Percentiles rank a stretch among this genome's conserved stretches.
Evolutionary conservation across 257 asterid genomes (phyloP).

Genomic region (Craterostigma plantagineum): DNA sequence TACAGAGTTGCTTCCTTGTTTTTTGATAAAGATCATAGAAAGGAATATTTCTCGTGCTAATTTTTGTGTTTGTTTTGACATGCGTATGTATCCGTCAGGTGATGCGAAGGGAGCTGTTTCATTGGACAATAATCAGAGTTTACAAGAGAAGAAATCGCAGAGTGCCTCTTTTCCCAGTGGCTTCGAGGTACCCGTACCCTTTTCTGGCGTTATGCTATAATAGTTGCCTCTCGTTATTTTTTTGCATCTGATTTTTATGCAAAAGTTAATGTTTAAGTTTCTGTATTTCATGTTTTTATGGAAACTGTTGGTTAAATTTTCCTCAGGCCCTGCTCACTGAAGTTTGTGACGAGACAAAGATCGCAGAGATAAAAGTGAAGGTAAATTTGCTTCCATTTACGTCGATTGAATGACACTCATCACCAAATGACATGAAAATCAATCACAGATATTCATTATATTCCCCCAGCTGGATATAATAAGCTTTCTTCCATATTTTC

Average conservation of each 20-base stretch:
- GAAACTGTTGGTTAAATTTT: slow-evolving; percentile 6
- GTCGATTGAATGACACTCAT: background rate
- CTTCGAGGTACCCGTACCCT: slow-evolving; percentile 30
- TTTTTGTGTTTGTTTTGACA: background rate
- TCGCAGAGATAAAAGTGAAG: slow-evolving; percentile 66
- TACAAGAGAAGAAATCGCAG: slow-evolving; percentile 15
- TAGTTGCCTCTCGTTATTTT: too few species aligned
- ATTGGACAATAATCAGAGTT: slow-evolving; percentile 22
- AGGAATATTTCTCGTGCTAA: background rate
- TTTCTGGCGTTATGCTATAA: background rate
- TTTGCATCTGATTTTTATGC: too few species aligned
- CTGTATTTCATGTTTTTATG: slow-evolving; percentile 7
- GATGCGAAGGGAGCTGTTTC: slow-evolving; percentile 31
- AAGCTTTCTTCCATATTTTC: background rate
- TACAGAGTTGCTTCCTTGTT: background rate
- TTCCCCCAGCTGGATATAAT: too few species aligned
- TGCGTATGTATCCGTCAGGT: slow-evolving; percentile 11
- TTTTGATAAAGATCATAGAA: slow-evolving; percentile 2
- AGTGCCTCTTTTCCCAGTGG: slow-evolving; percentile 33
- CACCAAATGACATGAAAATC: too few species aligned
- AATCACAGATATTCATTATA: too few species aligned
- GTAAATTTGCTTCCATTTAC: slow-evolving; percentile 12
- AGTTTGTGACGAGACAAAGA: slow-evolving; percentile 54
- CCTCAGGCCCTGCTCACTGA: slow-evolving; percentile 42
- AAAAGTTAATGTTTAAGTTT: background rate